Percentiles rank a stretch among this genome's conserved stretches.
These are phyloP conservation scores for Phyllosticta citriasiana DNA, from an alignment of 2,329 filamentous ascomycete species.

Conservation along the genomic window DNA sequence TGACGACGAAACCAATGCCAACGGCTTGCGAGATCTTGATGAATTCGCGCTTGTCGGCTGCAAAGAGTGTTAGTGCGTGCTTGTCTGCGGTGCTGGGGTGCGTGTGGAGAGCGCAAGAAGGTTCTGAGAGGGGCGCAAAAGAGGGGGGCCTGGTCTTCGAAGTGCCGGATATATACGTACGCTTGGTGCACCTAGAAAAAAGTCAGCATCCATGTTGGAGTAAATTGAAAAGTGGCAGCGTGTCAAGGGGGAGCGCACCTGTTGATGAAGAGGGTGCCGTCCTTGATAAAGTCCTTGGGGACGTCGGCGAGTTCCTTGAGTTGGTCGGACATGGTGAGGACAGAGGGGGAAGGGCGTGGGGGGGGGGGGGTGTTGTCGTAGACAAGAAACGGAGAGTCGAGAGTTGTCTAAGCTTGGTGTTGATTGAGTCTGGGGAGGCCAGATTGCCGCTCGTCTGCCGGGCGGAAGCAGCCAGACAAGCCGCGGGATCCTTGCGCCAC, in stretches of 20 bases:
- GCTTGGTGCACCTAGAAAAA: slow-evolving; percentile 33
- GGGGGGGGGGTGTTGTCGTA: no score
- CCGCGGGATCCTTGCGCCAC: not conserved
- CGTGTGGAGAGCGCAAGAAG: not conserved
- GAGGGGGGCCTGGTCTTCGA: no score
- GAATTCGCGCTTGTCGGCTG: slow-evolving; percentile 27
- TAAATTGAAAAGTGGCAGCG: not conserved
- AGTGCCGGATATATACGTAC: slow-evolving; percentile 18
- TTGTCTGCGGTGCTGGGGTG: not conserved
- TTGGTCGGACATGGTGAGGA: slow-evolving; percentile 51
- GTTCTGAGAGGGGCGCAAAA: not conserved
- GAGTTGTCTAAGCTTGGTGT: not conserved
- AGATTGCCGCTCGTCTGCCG: slow-evolving; percentile 6
- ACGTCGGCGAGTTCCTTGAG: slow-evolving; percentile 59
- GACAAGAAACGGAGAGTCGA: no score
- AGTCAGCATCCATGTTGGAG: not conserved
- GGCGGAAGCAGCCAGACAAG: no score
- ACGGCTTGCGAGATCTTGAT: slow-evolving; percentile 27
- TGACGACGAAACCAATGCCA: slow-evolving; percentile 43
- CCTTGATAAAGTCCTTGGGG: slow-evolving; percentile 34
- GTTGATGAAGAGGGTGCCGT: slow-evolving; percentile 40
- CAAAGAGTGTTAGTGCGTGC: not conserved
- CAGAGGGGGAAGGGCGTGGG: not conserved
- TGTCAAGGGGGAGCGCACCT: slow-evolving; percentile 15
- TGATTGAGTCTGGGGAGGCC: slow-evolving; percentile 4